phyloP scores from a whole-genome alignment of 768 basidiomycete species.

The Boletus sensibilis region DNA sequence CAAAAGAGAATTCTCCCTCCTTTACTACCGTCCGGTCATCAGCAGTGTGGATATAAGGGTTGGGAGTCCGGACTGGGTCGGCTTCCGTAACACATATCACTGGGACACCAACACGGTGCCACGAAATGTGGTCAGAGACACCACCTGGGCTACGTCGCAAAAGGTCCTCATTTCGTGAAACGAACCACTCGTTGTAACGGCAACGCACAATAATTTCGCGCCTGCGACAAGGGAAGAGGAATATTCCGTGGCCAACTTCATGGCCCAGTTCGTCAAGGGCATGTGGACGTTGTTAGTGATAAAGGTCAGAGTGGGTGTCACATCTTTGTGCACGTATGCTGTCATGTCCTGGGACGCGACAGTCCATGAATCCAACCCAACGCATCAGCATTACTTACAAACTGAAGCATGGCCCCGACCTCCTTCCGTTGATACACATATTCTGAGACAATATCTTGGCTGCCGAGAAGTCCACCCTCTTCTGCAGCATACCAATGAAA shows the following conservation, averaged over 20 bases:
- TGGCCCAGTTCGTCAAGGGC: constrained; percentile 43
- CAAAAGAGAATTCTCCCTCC: constrained; percentile 43
- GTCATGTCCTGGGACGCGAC: constrained; percentile 33
- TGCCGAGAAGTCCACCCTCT: constrained; percentile 33
- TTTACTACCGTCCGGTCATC: constrained; percentile 23
- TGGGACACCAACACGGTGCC: constrained; percentile 43
- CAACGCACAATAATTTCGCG: constrained; percentile 33
- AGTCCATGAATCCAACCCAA: not conserved
- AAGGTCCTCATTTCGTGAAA: not conserved
- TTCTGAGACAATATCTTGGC: constrained; percentile 49
- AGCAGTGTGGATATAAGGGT: constrained; percentile 44
- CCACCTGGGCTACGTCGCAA: constrained; percentile 28
- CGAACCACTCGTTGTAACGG: not conserved
- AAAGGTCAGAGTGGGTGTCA: constrained; percentile 15
- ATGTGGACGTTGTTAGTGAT: constrained; percentile 41
- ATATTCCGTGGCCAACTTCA: constrained; percentile 35
- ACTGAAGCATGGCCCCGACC: constrained; percentile 52
- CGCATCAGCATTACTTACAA: constrained; percentile 44
- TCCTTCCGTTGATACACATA: constrained; percentile 46
- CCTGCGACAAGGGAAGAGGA: constrained; percentile 8
- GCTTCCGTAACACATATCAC: constrained; percentile 45
- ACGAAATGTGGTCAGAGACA: constrained; percentile 48
- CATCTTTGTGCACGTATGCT: constrained; percentile 28
- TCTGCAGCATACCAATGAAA: constrained; percentile 88
- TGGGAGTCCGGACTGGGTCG: constrained; percentile 37